Conservation (phyloP, 352 stramenopile species). For the Pythium guiyangense region DNA sequence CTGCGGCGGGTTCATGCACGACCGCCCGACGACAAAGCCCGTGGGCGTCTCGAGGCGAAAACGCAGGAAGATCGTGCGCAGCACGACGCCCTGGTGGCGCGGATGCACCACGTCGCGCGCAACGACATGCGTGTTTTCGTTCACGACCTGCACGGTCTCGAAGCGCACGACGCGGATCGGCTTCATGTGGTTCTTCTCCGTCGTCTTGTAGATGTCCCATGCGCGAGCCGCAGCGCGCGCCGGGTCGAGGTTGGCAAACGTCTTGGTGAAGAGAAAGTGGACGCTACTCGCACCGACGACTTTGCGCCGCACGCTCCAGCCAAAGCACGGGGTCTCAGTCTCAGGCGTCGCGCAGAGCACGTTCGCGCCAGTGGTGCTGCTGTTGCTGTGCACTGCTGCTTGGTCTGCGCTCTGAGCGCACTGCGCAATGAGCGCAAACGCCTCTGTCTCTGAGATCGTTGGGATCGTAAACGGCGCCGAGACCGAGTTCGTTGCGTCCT, state of each 20-base stretch:
- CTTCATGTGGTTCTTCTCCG: conserved; percentile 27
- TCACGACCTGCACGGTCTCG: conserved; percentile 37
- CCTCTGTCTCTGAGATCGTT: conserved; percentile 24
- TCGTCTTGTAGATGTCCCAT: conserved; percentile 29
- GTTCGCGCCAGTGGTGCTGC: background rate
- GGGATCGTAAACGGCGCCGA: conserved; percentile 5
- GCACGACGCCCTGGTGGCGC: conserved; percentile 25
- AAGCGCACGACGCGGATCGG: conserved; percentile 31
- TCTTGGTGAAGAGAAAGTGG: conserved; percentile 33
- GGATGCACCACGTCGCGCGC: conserved; percentile 36
- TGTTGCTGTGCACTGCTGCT: conserved; percentile 17
- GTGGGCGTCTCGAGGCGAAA: conserved; percentile 31
- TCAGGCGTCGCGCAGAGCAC: conserved; percentile 1
- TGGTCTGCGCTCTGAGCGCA: conserved; percentile 21
- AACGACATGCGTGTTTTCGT: conserved; percentile 31
- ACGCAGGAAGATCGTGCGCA: conserved; percentile 33
- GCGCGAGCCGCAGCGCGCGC: conserved; percentile 17
- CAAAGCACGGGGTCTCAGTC: conserved; percentile 21
- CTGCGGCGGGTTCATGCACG: conserved; percentile 30
- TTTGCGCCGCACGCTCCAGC: conserved; percentile 32
- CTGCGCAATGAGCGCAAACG: conserved; percentile 23
- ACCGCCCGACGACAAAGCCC: conserved; percentile 27
- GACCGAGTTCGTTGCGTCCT: background rate
- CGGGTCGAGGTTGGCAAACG: conserved; percentile 24
- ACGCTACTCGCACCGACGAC: conserved; percentile 22